Conservation (phyloP, 345 rosid species). For the Linum lewisii region DNA sequence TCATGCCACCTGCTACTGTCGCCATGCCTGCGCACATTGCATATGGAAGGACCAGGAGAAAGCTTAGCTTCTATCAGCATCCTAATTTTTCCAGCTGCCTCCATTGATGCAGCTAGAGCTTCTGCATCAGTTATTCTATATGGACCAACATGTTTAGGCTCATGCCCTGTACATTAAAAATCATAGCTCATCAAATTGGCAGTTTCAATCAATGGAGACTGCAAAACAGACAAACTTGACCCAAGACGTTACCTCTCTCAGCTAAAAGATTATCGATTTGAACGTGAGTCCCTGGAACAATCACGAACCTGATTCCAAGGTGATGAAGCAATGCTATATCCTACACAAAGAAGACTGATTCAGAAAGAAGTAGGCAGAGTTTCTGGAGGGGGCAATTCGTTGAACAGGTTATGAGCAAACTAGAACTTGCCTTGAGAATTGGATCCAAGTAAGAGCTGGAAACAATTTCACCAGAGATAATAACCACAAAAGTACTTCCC, state of each 20-base stretch:
- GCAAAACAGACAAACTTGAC: background rate
- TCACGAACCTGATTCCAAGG: constrained; percentile 68
- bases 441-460: constrained; percentile 47
- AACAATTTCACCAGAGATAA: constrained; percentile 62
- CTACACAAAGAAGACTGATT: constrained; percentile 28
- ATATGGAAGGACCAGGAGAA: constrained; percentile 92
- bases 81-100: constrained; percentile 89
- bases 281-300: constrained; percentile 80
- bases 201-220: background rate
- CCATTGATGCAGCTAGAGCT: constrained; percentile 80
- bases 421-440: constrained; percentile 51
- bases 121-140: constrained; percentile 79
- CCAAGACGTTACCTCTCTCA: constrained; percentile 50
- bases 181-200: background rate
- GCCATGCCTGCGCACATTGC: constrained; percentile 78
- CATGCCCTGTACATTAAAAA: constrained; percentile 41
- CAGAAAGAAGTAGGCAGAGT: background rate
- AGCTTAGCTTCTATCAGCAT: constrained; percentile 88
- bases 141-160: constrained; percentile 56
- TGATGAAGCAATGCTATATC: constrained; percentile 92
- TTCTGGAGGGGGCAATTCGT: background rate
- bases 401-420: background rate
- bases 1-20: constrained; percentile 84
- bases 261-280: constrained; percentile 78
- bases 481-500: constrained; percentile 61